Percentiles rank a stretch among this genome's conserved stretches.
These are phyloP conservation scores for Rhynchosporium agropyri DNA, from an alignment of 2,329 filamentous ascomycete genomes.

Conservation along the genomic window DNA sequence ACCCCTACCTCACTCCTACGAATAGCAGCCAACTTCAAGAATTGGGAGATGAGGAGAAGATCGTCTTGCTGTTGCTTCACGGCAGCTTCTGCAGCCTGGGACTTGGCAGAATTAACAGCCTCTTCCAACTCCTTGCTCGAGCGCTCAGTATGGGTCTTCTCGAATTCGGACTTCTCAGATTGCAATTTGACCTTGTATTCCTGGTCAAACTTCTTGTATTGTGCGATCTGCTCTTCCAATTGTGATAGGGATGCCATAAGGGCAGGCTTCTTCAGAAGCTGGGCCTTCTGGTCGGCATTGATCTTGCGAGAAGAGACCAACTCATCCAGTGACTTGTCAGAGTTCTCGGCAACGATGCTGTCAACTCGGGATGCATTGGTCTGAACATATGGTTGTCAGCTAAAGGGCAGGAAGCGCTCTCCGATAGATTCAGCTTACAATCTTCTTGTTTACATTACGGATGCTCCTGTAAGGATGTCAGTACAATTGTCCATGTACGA, in stretches of 20 bases:
- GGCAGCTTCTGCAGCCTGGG: slow-evolving; percentile 53
- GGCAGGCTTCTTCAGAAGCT: slow-evolving; percentile 74
- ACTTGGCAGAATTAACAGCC: slow-evolving; percentile 54
- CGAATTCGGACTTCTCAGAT: slow-evolving; percentile 61
- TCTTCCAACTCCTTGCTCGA: slow-evolving; percentile 51
- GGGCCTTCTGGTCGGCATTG: slow-evolving; percentile 78
- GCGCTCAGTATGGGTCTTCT: slow-evolving; percentile 57
- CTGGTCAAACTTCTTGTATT: slow-evolving; percentile 75
- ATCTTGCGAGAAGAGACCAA: slow-evolving; percentile 72
- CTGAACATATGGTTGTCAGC: slow-evolving; percentile 47
- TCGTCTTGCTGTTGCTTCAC: slow-evolving; percentile 62
- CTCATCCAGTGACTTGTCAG: slow-evolving; percentile 71
- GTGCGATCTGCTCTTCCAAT: slow-evolving; percentile 72
- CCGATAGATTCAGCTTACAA: slow-evolving; percentile 60
- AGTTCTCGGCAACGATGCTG: slow-evolving; percentile 67
- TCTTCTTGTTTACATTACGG: slow-evolving; percentile 91
- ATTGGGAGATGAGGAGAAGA: slow-evolving; percentile 74
- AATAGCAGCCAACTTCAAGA: slow-evolving; percentile 77
- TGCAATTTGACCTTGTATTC: slow-evolving; percentile 67
- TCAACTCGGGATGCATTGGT: slow-evolving; percentile 74
- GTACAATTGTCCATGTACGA: slow-evolving; percentile 1
- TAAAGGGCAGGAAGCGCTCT: background rate
- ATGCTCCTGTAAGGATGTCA: slow-evolving; percentile 66
- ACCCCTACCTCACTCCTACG: slow-evolving; percentile 70
- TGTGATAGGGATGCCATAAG: slow-evolving; percentile 70